Base-by-base conservation (phyloP, 495 filamentous ascomycete species). In the Penicillium antarcticum region DNA sequence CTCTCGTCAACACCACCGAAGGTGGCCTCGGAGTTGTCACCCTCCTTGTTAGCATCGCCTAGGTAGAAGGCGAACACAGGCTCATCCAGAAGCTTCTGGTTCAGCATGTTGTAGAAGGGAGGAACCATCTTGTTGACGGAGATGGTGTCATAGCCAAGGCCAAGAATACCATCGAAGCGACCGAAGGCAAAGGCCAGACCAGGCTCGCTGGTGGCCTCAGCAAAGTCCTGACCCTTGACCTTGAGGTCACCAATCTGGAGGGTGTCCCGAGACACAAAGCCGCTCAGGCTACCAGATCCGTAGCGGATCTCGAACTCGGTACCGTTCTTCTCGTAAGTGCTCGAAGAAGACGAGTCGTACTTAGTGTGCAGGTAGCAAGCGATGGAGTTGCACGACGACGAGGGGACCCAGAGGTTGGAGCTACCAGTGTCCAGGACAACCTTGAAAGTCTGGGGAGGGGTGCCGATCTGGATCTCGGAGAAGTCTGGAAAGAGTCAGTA, bases 401-500 rank as follows among this genome's bases (percentile, higher is more conserved):
- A 96, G 4, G 95, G 95, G 45, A 99, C 95, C 95, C 95, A 99
- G 47, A 99, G 80, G 77, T 99, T 99, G 56, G 95, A 99, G 79
- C 92, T 97, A 55, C 95, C 95, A 21, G 95, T 99, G 67, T 99
- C 95, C 48, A 99, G 85, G 52, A 99, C 87, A 54, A 99, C 95
- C 79, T 99, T 99, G 84, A 99, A 99, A 45, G 74, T 74, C 74
- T 99, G 95, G 21, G 94, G 84, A 40, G 95, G 95, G 19, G 85
- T 92, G 60, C 95, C 95, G 62, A 99, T 81, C 51, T 84, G 77
- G 68, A 99, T 95, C 65, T 96, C 90, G 50, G 94, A 95, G 84
- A 95, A 99, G 77, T 99, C 92, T 97, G 32, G 17, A 62, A 12
- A 41, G 43, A 53, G 52, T 69, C 44, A 75, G 64, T 32, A 45